Conservation (phyloP, 2,329 filamentous ascomycete species). For the Cladosporium cucumerinum region DNA sequence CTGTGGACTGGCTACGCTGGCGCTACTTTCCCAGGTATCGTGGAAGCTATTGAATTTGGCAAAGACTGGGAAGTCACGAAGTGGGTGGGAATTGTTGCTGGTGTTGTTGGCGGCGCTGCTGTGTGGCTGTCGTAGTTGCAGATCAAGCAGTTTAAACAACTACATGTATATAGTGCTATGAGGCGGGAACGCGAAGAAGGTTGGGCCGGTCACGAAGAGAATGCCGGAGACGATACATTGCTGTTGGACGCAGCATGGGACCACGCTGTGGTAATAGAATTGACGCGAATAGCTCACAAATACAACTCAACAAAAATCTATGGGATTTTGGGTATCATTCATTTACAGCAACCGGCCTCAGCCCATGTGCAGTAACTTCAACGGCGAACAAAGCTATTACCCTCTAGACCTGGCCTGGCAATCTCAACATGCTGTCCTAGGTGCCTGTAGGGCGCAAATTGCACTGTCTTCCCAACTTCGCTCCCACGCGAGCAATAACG, state of each 20-base stretch:
- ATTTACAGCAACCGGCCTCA: background rate
- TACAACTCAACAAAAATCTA: background rate
- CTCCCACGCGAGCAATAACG: background rate
- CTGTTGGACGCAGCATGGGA: background rate
- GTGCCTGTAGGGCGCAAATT: background rate
- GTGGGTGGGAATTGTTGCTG: conserved; percentile 44
- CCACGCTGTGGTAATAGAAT: background rate
- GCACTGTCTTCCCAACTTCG: background rate
- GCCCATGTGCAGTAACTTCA: background rate
- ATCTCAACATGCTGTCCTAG: background rate
- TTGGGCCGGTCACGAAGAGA: background rate
- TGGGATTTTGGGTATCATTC: background rate
- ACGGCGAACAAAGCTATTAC: background rate
- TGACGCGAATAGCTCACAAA: background rate
- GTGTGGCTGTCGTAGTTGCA: background rate
- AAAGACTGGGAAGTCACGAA: conserved; percentile 39
- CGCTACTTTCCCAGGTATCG: conserved; percentile 62
- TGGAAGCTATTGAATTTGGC: conserved; percentile 56
- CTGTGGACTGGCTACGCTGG: conserved; percentile 89
- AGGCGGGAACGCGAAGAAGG: background rate
- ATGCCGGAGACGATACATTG: background rate
- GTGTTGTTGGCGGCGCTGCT: conserved; percentile 35
- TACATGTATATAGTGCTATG: background rate
- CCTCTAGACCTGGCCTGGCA: background rate
- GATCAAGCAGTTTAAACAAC: background rate